Evolutionary conservation across 352 stramenopile species (phyloP).

Genomic region (Globisporangium solare): DNA sequence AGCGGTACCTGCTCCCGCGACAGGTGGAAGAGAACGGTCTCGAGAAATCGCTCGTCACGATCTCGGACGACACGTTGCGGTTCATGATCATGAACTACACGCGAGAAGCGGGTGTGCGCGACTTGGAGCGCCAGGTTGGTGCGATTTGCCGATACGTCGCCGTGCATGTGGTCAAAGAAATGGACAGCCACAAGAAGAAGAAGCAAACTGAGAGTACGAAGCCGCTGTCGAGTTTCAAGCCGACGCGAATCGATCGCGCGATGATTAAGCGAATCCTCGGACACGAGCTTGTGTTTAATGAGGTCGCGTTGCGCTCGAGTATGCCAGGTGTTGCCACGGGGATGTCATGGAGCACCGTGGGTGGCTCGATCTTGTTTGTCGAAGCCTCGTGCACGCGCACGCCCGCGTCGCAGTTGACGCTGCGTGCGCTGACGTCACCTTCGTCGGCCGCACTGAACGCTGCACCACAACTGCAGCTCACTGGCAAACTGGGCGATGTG

Average conservation of each 20-base stretch:
- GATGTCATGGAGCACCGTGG: conserved; percentile 80
- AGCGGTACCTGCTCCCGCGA: conserved; percentile 70
- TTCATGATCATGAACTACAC: conserved; percentile 82
- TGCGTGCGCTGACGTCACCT: conserved; percentile 20
- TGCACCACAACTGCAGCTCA: conserved; percentile 50
- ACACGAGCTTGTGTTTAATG: conserved; percentile 66
- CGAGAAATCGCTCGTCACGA: conserved; percentile 31
- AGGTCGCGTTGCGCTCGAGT: conserved; percentile 62
- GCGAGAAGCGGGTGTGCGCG: conserved; percentile 81
- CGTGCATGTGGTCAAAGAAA: conserved; percentile 60
- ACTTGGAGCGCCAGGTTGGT: conserved; percentile 75
- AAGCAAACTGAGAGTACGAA: conserved; percentile 10
- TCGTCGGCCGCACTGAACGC: conserved; percentile 16
- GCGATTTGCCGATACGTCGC: conserved; percentile 73
- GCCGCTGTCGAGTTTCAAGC: conserved; percentile 26
- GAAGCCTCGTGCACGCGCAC: conserved; percentile 72
- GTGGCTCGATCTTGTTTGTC: conserved; percentile 82
- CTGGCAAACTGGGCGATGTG: conserved; percentile 75
- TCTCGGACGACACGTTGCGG: conserved; percentile 56
- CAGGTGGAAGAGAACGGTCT: conserved; percentile 77
- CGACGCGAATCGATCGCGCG: conserved; percentile 41
- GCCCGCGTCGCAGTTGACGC: conserved; percentile 17
- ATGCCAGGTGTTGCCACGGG: conserved; percentile 71
- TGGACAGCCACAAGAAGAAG: conserved; percentile 20
- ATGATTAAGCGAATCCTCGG: conserved; percentile 61